Evolutionary conservation across 441 rosid species (phyloP), one percentile per base, ranked within the genome.

Genomic region (Syzygium malaccense): DNA sequence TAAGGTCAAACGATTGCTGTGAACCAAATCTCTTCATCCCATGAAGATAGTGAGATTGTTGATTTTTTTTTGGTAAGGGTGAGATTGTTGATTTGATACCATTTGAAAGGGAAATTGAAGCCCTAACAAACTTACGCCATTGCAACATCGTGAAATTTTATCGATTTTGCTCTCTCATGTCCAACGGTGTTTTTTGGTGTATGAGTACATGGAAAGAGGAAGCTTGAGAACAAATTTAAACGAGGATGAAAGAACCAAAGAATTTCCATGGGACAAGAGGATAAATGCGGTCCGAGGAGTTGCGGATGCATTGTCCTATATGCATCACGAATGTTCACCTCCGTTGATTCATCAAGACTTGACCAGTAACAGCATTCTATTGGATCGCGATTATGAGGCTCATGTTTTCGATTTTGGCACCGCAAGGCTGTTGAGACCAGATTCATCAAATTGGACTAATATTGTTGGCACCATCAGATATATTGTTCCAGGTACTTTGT

Each of bases 151-250:
- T 32, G 14, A 66, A 66, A 17, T 64, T 66, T 66, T 66, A 66
- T 17, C 25, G 45, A 0, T 66, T 66, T 0, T 66, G 78, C 45
- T 66, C 25, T 66, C 25, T 32, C 45, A 66, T 66, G 78, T 18
- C 7, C 13, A 8, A 4, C 0, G 0, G 0, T 2, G 0, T 18
- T 66, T 32, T 66, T 18, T 66, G 25, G 78, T 66, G 25, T 66
- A 32, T 64, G 75, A 64, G 37, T 64, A 66, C 45, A 18, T 66
- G 25, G 45, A 66, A 66, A 18, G 45, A 32, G 45, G 25, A 32
- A 66, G 78, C 25, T 66, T 66, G 78, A 66, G 78, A 66, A 32
- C 25, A 18, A 32, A 1, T 32, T 66, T 66, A 25, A 32, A 7
- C 1, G 7, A 66, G 18, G 10, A 68, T 68, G 4, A 33, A 68